Base-by-base conservation (phyloP, 2,329 filamentous ascomycete species). In the Nakataea oryzae region DNA sequence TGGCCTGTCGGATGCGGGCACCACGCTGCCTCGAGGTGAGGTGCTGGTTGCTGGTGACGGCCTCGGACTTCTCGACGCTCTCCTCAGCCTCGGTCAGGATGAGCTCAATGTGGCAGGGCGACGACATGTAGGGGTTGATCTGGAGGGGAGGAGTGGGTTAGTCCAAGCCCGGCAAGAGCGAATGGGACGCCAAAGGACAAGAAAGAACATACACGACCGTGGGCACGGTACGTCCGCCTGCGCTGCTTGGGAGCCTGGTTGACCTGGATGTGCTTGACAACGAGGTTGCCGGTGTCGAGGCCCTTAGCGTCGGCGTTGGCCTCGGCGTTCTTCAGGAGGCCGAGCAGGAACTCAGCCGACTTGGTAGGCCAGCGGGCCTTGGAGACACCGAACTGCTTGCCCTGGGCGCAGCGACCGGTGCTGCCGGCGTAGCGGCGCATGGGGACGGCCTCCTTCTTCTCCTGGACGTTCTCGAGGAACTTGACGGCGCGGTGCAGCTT, bases 61-160 rank as follows among this genome's bases (percentile, higher is more conserved):
- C 83, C 71, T 87, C 84, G 66, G 87, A 87, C 89, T 99, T 99
- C 83, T 93, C 86, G 73, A 99, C 91, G 72, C 89, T 86, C 86
- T 99, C 96, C 76, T 96, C 90, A 74, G 85, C 92, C 87, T 99
- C 96, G 76, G 93, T 96, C 73, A 99, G 87, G 87, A 99, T 99
- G 74, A 99, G 85, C 86, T 99, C 96, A 80, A 99, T 96, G 89
- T 99, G 95, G 90, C 93, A 99, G 72, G 95, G 95, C 88, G 96
- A 96, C 72, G 93, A 97, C 96, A 99, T 97, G 88, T 97, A 99
- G 68, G 95, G 95, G 89, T 99, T 99, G 85, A 99, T 99, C 93
- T 97, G 65, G 28, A 30, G 6, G 32, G 1, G 14, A 21, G 34
- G 58, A 27, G 12, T 50, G 34, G 32, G 21, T 28, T 60, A 26